phyloP scores from a whole-genome alignment of 2,329 filamentous ascomycete genomes.

The Alternaria metachromatica region DNA sequence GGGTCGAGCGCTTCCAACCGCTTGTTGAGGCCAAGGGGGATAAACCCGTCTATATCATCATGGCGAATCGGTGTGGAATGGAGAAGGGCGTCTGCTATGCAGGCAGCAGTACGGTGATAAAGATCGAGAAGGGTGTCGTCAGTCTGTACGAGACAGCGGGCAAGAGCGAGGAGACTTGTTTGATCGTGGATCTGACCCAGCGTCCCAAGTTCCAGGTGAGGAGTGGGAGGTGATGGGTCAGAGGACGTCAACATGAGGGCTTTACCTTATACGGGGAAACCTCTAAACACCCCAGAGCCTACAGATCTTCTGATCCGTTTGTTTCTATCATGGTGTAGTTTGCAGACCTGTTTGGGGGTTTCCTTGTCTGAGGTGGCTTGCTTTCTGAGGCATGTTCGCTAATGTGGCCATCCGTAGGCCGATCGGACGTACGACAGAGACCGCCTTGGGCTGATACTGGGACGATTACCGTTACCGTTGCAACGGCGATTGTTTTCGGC shows the following conservation, averaged over 20 bases:
- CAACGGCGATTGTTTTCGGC: not conserved
- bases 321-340: not conserved
- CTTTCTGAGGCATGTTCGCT: not conserved
- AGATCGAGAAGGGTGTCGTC: slow-evolving; percentile 69
- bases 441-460: not conserved
- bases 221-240: slow-evolving; percentile 26
- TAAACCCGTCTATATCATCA: slow-evolving; percentile 69
- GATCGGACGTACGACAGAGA: not conserved
- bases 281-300: not conserved
- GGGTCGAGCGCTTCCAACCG: slow-evolving; percentile 74
- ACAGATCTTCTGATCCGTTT: not conserved
- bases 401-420: not conserved
- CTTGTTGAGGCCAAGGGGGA: slow-evolving; percentile 46
- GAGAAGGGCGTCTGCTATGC: slow-evolving; percentile 74
- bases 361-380: not conserved
- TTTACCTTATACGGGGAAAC: not conserved
- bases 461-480: not conserved
- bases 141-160: slow-evolving; percentile 73
- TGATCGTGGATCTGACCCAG: slow-evolving; percentile 70
- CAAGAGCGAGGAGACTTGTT: slow-evolving; percentile 70
- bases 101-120: slow-evolving; percentile 75
- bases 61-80: slow-evolving; percentile 73
- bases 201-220: slow-evolving; percentile 45
- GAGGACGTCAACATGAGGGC: not conserved
- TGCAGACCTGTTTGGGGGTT: not conserved